Conservation (phyloP, 371 early-diverging fungal species). For the Coemansia linderi region DNA sequence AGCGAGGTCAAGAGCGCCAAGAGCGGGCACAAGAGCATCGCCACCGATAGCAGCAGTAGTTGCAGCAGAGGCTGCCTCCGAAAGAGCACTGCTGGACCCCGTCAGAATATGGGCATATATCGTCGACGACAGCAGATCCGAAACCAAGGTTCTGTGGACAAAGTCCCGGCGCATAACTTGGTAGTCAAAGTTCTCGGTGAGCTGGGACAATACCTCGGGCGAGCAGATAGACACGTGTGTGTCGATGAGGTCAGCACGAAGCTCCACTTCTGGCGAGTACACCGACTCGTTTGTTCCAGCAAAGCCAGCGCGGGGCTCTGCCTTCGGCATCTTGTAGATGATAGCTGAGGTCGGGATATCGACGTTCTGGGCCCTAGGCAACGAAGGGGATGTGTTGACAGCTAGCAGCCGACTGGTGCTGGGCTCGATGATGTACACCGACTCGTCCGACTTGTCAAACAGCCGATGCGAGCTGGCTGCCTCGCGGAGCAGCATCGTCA, state of each 20-base stretch:
- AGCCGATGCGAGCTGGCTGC: slow-evolving; percentile 60
- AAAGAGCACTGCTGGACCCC: slow-evolving; percentile 51
- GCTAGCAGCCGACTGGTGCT: slow-evolving; percentile 76
- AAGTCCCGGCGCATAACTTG: slow-evolving; percentile 89
- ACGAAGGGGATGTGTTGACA: slow-evolving; percentile 72
- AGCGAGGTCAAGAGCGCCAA: slow-evolving; percentile 8
- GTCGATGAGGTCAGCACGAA: slow-evolving; percentile 91
- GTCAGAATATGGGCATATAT: slow-evolving; percentile 80
- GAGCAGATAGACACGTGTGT: slow-evolving; percentile 92
- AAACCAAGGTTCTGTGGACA: slow-evolving; percentile 86
- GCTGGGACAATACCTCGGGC: slow-evolving; percentile 89
- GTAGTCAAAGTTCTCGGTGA: slow-evolving; percentile 97
- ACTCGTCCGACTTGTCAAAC: slow-evolving; percentile 60
- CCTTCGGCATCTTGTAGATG: slow-evolving; percentile 39
- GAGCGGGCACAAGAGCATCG: neutral
- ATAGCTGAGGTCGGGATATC: slow-evolving; percentile 67
- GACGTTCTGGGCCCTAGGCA: slow-evolving; percentile 65
- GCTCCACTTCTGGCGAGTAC: slow-evolving; percentile 86
- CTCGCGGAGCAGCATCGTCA: slow-evolving; percentile 90
- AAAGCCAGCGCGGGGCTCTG: slow-evolving; percentile 80
- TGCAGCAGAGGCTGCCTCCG: slow-evolving; percentile 72
- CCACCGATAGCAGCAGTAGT: slow-evolving; percentile 56
- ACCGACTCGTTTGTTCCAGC: slow-evolving; percentile 90
- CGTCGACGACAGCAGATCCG: slow-evolving; percentile 85
- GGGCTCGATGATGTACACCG: slow-evolving; percentile 83